Conservation (phyloP, 148 eudicot genomes). For the Silene uniflora region DNA sequence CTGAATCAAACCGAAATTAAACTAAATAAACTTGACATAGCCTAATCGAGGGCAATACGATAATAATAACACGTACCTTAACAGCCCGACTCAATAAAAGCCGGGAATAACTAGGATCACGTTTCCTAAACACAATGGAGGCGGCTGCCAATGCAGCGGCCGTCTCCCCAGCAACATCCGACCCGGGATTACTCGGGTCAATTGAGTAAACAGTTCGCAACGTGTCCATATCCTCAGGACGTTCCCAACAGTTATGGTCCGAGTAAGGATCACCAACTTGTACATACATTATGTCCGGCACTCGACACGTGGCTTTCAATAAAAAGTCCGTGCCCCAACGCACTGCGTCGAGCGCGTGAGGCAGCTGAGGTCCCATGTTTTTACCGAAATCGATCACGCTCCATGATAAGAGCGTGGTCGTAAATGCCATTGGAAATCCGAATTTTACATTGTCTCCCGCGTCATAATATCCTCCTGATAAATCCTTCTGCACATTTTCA, state of each 20-base stretch:
- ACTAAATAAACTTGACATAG: no score
- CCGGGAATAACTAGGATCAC: constrained; percentile 66
- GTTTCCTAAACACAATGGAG: constrained; percentile 66
- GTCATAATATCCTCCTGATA: constrained; percentile 92
- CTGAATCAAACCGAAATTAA: no score
- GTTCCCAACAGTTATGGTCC: constrained; percentile 93
- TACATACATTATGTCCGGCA: constrained; percentile 51
- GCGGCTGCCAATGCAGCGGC: constrained; percentile 97
- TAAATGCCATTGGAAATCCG: constrained; percentile 96
- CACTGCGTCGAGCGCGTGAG: constrained; percentile 65
- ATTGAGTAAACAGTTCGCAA: constrained; percentile 56
- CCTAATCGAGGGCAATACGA: no score
- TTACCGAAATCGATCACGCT: constrained; percentile 80
- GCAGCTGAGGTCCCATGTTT: constrained; percentile 58
- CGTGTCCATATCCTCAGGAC: constrained; percentile 98
- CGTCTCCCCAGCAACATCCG: constrained; percentile 95
- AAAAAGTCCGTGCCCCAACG: constrained; percentile 89
- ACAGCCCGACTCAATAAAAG: constrained; percentile 73
- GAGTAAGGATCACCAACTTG: constrained; percentile 86
- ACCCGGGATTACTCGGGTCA: constrained; percentile 72
- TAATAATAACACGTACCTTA: constrained; percentile 33
- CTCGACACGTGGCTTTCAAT: constrained; percentile 70
- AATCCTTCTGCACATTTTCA: constrained; percentile 47
- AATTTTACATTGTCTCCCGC: constrained; percentile 96
- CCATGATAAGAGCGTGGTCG: constrained; percentile 83